Evolutionary conservation across 768 basidiomycete genomes (phyloP), one percentile per base, ranked within the genome.

Genomic region (Mycena capillaripes): DNA sequence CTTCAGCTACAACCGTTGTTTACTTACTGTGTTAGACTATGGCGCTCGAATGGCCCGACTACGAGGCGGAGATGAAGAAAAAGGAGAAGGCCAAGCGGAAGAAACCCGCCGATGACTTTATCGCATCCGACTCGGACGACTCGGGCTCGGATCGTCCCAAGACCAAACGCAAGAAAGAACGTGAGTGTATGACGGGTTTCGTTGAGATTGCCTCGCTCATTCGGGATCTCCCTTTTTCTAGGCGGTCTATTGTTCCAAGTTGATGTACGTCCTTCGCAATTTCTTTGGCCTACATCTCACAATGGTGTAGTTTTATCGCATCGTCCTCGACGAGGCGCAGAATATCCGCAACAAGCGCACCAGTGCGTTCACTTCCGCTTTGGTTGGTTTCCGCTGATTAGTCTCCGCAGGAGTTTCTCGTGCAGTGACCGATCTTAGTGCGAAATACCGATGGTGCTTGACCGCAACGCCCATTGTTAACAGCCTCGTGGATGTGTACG

Each of bases 381-480:
- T 59, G 19, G 25, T 34, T 17, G 36, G 48, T 21, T 34, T 27
- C 27, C 23, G 38, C 81, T 73, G 67, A 79, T 4, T 32, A 9
- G 14, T 17, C 23, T 70, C 14, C 17, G 12, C 55, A 90, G 89
- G 89, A 46, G 83, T 82, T 48, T 90, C 90, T 21, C 84, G 88
- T 21, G 88, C 89, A 2, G 87, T 90, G 17, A 86, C 86, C 12
- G 86, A 89, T 16, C 80, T 95, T 19, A 79, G 84, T 14, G 73
- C 89, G 0, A 84, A 76, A 21, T 87, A 90, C 77, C 85, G 92
- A 44, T 95, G 94, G 94, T 88, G 87, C 72, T 81, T 93, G 11
- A 93, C 91, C 29, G 91, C 74, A 11, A 75, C 74, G 0, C 90
- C 91, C 0, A 89, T 94, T 70, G 86, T 91, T 64, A 95, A 94